Conservation (phyloP, 2,329 filamentous ascomycete species). For the Colletotrichum kahawae region DNA sequence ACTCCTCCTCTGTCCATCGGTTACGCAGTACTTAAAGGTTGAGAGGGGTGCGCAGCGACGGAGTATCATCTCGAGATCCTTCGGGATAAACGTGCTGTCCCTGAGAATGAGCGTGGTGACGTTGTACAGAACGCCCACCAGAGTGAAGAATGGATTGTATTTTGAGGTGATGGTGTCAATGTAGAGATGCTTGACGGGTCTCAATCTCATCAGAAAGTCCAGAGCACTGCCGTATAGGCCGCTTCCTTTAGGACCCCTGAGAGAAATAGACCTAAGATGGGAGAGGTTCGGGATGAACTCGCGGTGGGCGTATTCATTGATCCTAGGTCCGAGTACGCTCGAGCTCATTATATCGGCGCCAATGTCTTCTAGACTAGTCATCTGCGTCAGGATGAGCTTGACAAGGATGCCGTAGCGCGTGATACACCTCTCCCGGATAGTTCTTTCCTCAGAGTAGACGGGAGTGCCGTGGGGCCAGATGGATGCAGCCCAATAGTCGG, state of each 20-base stretch:
- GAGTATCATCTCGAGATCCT: fast-evolving
- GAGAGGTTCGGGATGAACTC: not conserved
- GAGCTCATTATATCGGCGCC: not conserved
- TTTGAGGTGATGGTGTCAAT: not conserved
- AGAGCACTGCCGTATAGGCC: not conserved
- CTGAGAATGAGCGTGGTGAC: not conserved
- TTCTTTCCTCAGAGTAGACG: too few species aligned
- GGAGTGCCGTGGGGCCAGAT: too few species aligned
- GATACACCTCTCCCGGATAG: not conserved
- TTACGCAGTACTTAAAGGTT: not conserved
- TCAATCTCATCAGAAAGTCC: not conserved
- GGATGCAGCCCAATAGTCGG: too few species aligned
- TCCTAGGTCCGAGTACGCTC: not conserved
- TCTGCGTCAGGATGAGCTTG: not conserved
- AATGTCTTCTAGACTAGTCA: not conserved
- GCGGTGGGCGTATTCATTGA: not conserved
- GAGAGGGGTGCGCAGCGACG: not conserved
- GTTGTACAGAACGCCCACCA: not conserved
- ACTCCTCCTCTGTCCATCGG: fast-evolving
- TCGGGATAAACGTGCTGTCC: fast-evolving
- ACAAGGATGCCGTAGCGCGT: not conserved
- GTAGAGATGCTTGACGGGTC: not conserved
- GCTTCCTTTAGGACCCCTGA: fast-evolving
- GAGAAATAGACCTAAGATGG: not conserved
- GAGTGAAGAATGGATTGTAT: not conserved